Evolutionary conservation across 2,329 filamentous ascomycete genomes (phyloP).

Genomic region (Penicillium polonicum): DNA sequence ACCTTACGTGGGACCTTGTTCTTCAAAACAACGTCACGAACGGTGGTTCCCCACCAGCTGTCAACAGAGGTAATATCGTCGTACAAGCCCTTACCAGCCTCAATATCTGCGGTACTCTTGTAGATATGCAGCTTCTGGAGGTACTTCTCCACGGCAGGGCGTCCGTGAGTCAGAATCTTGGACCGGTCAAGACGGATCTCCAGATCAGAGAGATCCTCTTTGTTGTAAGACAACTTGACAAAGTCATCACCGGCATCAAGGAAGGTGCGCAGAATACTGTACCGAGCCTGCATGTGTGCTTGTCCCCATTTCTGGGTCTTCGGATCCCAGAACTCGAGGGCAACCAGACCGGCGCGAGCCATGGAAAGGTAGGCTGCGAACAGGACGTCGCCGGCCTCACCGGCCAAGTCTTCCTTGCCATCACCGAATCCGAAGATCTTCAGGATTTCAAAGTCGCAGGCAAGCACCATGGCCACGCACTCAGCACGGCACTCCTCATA

Average conservation of each 20-base stretch:
- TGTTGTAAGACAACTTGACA: slow-evolving; percentile 73
- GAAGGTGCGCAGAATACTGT: slow-evolving; percentile 75
- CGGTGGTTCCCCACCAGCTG: slow-evolving; percentile 78
- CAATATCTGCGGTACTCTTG: slow-evolving; percentile 84
- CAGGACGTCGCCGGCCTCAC: slow-evolving; percentile 79
- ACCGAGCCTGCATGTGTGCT: slow-evolving; percentile 86
- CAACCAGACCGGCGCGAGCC: slow-evolving; percentile 85
- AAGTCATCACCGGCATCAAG: slow-evolving; percentile 83
- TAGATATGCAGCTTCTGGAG: slow-evolving; percentile 90
- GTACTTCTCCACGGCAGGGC: slow-evolving; percentile 79
- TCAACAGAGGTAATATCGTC: slow-evolving; percentile 79
- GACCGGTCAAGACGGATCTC: slow-evolving; percentile 78
- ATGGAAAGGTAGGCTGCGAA: slow-evolving; percentile 88
- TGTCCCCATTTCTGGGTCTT: slow-evolving; percentile 91
- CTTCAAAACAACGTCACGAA: slow-evolving; percentile 64
- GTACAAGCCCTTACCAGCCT: slow-evolving; percentile 75
- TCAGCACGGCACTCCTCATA: slow-evolving; percentile 96
- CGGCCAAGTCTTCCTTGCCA: slow-evolving; percentile 68
- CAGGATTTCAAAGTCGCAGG: slow-evolving; percentile 84
- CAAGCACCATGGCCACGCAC: slow-evolving; percentile 86
- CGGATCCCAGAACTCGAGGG: slow-evolving; percentile 93
- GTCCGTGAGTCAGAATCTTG: slow-evolving; percentile 81
- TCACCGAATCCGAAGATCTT: slow-evolving; percentile 90
- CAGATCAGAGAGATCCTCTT: slow-evolving; percentile 74
- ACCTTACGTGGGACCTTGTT: slow-evolving; percentile 64